A percentile compares a stretch with the other conserved stretches of the same genome.
Conservation (phyloP, 2,329 filamentous ascomycete species). For the Calycina herbarum region DNA sequence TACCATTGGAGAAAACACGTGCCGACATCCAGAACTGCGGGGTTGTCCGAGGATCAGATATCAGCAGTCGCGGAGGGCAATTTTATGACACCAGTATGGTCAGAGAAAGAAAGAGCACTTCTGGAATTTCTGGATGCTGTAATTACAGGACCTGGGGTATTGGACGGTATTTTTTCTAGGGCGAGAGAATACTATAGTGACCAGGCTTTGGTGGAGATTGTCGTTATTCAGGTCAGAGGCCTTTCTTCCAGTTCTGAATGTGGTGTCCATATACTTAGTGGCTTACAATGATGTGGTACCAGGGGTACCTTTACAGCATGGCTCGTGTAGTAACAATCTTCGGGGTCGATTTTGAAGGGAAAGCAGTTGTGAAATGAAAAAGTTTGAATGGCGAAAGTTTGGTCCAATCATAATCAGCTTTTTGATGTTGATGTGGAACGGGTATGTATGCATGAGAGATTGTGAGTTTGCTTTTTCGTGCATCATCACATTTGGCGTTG, state of each 20-base stretch:
- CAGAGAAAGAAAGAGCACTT: constrained; percentile 25
- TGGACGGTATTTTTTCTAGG: constrained; percentile 23
- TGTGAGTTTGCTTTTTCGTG: background rate
- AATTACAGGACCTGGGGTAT: constrained; percentile 25
- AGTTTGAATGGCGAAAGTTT: background rate
- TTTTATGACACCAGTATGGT: constrained; percentile 23
- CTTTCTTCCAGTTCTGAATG: background rate
- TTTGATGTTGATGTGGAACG: background rate
- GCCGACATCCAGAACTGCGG: constrained; percentile 21
- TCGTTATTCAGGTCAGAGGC: constrained; percentile 28
- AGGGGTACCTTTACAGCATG: constrained; percentile 28
- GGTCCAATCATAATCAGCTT: background rate
- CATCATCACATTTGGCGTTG: background rate
- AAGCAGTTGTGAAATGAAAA: constrained; percentile 1
- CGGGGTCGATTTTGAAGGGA: constrained; percentile 23
- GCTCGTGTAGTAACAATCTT: constrained; percentile 28
- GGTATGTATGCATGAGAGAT: background rate
- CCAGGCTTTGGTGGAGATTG: constrained; percentile 28
- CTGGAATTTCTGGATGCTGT: constrained; percentile 28
- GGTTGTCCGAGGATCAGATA: constrained; percentile 25
- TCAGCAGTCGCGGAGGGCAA: constrained; percentile 23
- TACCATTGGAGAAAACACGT: constrained; percentile 31
- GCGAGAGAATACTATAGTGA: constrained; percentile 27
- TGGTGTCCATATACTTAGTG: constrained; percentile 6
- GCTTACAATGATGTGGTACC: constrained; percentile 3